phyloP scores from a whole-genome alignment of 2,329 filamentous ascomycete species.

The Rhinocladiella similis region DNA sequence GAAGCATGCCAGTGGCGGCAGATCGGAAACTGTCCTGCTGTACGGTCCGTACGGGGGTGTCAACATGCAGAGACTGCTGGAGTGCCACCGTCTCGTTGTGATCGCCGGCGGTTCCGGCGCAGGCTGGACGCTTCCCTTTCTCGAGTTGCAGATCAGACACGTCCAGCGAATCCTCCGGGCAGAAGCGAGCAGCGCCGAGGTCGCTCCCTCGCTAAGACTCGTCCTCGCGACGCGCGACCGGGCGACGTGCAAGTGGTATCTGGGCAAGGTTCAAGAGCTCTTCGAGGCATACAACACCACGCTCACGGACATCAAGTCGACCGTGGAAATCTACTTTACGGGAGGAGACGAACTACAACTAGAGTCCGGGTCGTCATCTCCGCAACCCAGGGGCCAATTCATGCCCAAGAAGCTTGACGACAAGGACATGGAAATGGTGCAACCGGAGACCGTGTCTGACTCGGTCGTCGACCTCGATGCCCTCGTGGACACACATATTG shows the following conservation, averaged over 20 bases:
- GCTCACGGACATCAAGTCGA: no score
- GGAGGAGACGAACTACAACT: no score
- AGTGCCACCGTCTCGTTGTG: constrained; percentile 48
- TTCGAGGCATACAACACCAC: no score
- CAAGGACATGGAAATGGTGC: neutral
- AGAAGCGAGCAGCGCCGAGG: constrained; percentile 11
- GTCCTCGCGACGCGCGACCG: no score
- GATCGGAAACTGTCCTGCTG: constrained; percentile 48
- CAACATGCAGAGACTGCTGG: constrained; percentile 36
- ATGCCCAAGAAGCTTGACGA: no score
- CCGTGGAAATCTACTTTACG: no score
- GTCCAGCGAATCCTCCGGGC: neutral
- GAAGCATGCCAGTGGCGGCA: constrained; percentile 35
- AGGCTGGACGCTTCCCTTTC: constrained; percentile 52
- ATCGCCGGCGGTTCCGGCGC: constrained; percentile 59
- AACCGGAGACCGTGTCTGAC: constrained; percentile 11
- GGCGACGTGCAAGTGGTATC: no score
- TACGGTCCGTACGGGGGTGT: constrained; percentile 63
- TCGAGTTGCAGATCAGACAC: constrained; percentile 35
- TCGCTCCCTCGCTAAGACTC: no score
- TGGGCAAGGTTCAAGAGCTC: no score
- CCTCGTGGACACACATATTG: constrained; percentile 20
- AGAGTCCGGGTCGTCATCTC: no score
- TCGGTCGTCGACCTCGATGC: constrained; percentile 30
- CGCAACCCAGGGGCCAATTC: no score